phyloP scores from a whole-genome alignment of 371 early-diverging fungal genomes.

The Sporodiniella umbellata region DNA sequence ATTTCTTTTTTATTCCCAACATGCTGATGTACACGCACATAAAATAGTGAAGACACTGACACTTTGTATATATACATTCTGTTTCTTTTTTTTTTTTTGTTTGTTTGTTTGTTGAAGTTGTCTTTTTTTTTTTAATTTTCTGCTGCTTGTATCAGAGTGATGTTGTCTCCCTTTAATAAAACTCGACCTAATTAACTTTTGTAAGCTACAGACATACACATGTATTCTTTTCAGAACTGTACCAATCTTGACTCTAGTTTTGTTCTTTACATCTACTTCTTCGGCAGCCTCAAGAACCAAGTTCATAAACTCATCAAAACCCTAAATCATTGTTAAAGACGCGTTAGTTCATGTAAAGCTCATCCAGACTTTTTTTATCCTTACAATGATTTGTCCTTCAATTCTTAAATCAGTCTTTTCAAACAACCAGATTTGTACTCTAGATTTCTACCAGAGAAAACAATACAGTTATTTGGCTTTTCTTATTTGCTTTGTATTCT shows the following conservation, averaged over 20 bases:
- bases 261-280: conserved; percentile 79
- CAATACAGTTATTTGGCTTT: too few relatives aligned
- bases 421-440: conserved; percentile 92
- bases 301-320: conserved; percentile 98
- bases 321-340: conserved; percentile 62
- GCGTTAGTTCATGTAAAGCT: not conserved
- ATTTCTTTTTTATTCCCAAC: not conserved
- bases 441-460: conserved; percentile 66
- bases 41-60: not conserved
- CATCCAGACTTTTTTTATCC: not conserved
- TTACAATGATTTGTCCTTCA: conserved; percentile 89
- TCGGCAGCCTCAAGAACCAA: conserved; percentile 88
- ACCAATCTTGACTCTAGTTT: conserved; percentile 62
- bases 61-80: not conserved
- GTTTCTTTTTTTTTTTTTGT: not conserved
- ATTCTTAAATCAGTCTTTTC: conserved; percentile 85
- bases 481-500: not conserved
- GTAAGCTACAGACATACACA: too few relatives aligned
- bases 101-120: not conserved
- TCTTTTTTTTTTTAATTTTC: conserved; percentile 6
- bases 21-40: not conserved
- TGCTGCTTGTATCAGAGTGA: conserved; percentile 30
- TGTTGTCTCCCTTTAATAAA: conserved; percentile 27
- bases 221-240: too few relatives aligned
- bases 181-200: conserved; percentile 26